These are phyloP conservation scores for Claviceps lovelessii DNA, from an alignment of 2,329 filamentous ascomycete species.

Conservation along the genomic window DNA sequence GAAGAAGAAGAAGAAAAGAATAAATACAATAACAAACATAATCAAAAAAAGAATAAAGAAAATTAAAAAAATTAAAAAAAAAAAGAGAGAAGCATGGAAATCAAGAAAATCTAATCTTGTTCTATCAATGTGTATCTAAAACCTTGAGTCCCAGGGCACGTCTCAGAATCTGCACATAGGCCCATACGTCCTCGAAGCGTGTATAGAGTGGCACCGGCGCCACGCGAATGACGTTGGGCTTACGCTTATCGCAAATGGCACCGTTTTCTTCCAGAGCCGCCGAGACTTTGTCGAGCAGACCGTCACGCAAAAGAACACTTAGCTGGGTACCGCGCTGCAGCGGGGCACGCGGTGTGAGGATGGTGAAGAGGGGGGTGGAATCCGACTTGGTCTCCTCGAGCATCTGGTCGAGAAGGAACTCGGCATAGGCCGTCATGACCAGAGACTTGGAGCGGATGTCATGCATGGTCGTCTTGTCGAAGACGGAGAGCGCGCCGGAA, in stretches of 20 bases:
- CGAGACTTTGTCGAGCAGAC: constrained; percentile 55
- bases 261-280: constrained; percentile 49
- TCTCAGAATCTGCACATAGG: constrained; percentile 29
- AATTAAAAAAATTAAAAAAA: no score
- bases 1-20: no score
- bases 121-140: background rate
- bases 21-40: no score
- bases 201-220: constrained; percentile 80
- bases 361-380: constrained; percentile 31
- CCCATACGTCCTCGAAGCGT: constrained; percentile 55
- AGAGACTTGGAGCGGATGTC: constrained; percentile 58
- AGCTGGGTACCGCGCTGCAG: constrained; percentile 63
- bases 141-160: constrained; percentile 13
- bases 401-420: constrained; percentile 44
- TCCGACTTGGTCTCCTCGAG: constrained; percentile 17
- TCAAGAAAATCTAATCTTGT: background rate
- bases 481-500: constrained; percentile 57
- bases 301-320: constrained; percentile 54
- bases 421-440: constrained; percentile 61
- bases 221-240: constrained; percentile 71
- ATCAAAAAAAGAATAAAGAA: no score
- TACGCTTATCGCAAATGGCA: constrained; percentile 69
- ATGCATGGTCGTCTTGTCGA: constrained; percentile 55
- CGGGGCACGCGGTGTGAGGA: constrained; percentile 58
- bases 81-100: background rate